Conservation (phyloP, 305 asterid species). For the Fraxinus velutina region DNA sequence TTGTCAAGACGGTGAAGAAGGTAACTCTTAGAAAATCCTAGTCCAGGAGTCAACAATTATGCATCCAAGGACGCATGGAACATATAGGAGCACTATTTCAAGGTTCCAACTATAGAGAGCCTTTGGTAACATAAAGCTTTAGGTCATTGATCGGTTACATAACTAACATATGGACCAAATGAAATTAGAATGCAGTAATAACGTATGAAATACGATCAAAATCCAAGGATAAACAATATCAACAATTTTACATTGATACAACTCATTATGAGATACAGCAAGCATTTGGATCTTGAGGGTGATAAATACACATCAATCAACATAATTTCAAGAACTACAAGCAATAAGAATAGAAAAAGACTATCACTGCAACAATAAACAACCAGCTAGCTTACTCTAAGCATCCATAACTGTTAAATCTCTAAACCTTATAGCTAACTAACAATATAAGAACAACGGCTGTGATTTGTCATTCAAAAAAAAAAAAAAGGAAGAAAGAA, state of each 20-base stretch:
- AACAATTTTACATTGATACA: neutral
- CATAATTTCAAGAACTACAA: neutral
- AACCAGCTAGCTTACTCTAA: neutral
- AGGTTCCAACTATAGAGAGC: neutral
- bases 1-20: neutral
- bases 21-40: neutral
- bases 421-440: neutral
- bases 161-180: neutral
- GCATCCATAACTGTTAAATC: neutral
- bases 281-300: neutral
- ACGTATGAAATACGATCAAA: neutral
- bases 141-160: neutral
- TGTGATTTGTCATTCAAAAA: neutral
- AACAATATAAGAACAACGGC: neutral
- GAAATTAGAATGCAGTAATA: neutral
- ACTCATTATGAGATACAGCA: neutral
- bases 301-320: neutral
- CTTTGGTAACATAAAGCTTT: neutral
- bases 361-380: neutral
- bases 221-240: neutral
- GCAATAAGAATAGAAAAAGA: neutral
- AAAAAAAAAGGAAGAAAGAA: neutral
- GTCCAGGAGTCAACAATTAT: neutral
- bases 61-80: neutral
- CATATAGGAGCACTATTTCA: neutral